These are phyloP conservation scores for Solanum lignicaule DNA, from an alignment of 257 asterid genomes.

Conservation along the genomic window DNA sequence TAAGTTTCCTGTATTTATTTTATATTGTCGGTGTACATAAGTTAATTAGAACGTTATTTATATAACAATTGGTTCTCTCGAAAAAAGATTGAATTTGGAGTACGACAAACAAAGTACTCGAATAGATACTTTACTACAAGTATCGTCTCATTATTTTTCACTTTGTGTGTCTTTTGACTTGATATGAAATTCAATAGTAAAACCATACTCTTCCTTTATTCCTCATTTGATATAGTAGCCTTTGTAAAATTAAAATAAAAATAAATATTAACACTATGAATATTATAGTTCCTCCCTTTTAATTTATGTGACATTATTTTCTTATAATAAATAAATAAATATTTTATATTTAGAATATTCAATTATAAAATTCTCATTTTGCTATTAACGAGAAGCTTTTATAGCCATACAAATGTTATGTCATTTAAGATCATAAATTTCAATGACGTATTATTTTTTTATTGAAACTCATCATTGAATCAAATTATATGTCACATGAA, in stretches of 20 bases:
- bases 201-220: neutral
- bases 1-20: constrained; percentile 1
- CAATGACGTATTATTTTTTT: neutral
- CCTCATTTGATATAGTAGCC: neutral
- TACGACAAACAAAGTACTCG: neutral
- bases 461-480: neutral
- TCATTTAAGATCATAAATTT: neutral
- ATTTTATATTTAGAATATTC: too few species aligned
- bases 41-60: neutral
- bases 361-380: too few species aligned
- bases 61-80: neutral
- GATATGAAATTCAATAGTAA: neutral
- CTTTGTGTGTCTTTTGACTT: neutral
- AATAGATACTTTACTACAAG: neutral
- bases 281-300: neutral
- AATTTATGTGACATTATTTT: neutral
- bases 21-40: neutral
- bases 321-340: too few species aligned
- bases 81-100: neutral
- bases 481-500: neutral
- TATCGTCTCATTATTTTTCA: neutral
- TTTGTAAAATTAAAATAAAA: too few species aligned
- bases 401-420: neutral
- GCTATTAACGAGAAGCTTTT: neutral
- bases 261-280: too few species aligned